These are phyloP conservation scores for Fusarium gaditjirri DNA, from an alignment of 2,329 filamentous ascomycete genomes.

Conservation along the genomic window DNA sequence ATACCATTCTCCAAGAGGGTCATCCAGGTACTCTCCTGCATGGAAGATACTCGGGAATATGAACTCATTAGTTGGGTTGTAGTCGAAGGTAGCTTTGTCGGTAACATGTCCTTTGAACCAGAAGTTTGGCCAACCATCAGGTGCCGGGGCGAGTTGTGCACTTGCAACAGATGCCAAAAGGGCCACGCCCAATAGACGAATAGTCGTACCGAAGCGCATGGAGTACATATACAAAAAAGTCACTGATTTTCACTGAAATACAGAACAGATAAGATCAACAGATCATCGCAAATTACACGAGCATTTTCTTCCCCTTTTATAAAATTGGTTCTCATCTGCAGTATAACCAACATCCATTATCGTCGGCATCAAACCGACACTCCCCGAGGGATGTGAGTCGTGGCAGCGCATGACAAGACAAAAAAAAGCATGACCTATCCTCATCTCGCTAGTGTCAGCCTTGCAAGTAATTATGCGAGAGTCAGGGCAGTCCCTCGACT, in stretches of 20 bases:
- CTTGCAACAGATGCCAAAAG: not conserved
- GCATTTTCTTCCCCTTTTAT: not conserved
- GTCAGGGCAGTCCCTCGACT: slow-evolving; percentile 2
- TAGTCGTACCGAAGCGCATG: not conserved
- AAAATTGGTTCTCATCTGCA: not conserved
- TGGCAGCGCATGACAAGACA: slow-evolving; percentile 23
- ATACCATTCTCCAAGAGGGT: slow-evolving; percentile 41
- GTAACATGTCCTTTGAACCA: slow-evolving; percentile 37
- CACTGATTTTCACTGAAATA: no score
- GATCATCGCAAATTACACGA: accelerated
- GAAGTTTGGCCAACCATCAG: slow-evolving; percentile 38
- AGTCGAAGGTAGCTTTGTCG: slow-evolving; percentile 31
- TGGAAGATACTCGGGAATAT: slow-evolving; percentile 44
- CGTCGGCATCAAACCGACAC: slow-evolving; percentile 23
- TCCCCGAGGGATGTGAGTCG: slow-evolving; percentile 23
- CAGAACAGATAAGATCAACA: not conserved
- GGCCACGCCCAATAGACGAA: not conserved
- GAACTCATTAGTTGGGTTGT: slow-evolving; percentile 44
- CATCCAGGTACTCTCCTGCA: slow-evolving; percentile 30
- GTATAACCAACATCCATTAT: not conserved
- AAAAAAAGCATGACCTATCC: slow-evolving; percentile 6
- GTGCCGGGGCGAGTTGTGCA: slow-evolving; percentile 14
- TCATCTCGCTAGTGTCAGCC: not conserved
- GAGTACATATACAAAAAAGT: not conserved
- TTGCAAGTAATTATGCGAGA: slow-evolving; percentile 8